Percentiles rank a stretch among this genome's conserved stretches.
Conservation (phyloP, 495 filamentous ascomycete genomes). For the Bacidia rubella region DNA sequence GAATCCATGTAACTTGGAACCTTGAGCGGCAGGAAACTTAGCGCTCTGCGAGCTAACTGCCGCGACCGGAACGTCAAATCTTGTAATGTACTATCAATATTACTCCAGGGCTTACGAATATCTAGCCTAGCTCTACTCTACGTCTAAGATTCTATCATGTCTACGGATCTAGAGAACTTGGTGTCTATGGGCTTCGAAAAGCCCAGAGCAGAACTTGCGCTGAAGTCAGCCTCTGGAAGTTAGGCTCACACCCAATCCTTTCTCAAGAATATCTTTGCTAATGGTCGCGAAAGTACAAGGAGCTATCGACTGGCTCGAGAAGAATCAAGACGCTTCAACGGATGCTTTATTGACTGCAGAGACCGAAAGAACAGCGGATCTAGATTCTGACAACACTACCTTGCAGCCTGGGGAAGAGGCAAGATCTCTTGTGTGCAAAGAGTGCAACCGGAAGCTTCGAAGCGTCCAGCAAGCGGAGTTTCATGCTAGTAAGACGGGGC, state of each 20-base stretch:
- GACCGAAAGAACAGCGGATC: slow-evolving; percentile 38
- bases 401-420: slow-evolving; percentile 51
- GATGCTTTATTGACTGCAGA: slow-evolving; percentile 53
- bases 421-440: slow-evolving; percentile 65
- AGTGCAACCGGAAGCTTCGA: slow-evolving; percentile 84
- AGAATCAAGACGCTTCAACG: slow-evolving; percentile 68
- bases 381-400: slow-evolving; percentile 33
- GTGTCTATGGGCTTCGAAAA: slow-evolving; percentile 92
- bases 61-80: neutral
- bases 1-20: neutral
- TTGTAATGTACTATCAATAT: too few relatives aligned
- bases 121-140: neutral
- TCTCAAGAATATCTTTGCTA: slow-evolving; percentile 9
- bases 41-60: neutral
- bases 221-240: slow-evolving; percentile 61
- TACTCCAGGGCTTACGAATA: too few relatives aligned
- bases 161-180: slow-evolving; percentile 41
- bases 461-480: slow-evolving; percentile 69
- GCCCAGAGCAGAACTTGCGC: slow-evolving; percentile 63
- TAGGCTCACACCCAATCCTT: slow-evolving; percentile 29
- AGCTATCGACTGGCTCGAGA: slow-evolving; percentile 87
- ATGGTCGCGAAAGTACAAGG: slow-evolving; percentile 50
- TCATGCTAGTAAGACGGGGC: slow-evolving; percentile 77
- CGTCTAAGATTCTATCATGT: neutral
- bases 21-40: neutral